Evolutionary conservation across 768 basidiomycete genomes (phyloP), one percentile per base, ranked within the genome.

Genomic region (Lentinula sp.): DNA sequence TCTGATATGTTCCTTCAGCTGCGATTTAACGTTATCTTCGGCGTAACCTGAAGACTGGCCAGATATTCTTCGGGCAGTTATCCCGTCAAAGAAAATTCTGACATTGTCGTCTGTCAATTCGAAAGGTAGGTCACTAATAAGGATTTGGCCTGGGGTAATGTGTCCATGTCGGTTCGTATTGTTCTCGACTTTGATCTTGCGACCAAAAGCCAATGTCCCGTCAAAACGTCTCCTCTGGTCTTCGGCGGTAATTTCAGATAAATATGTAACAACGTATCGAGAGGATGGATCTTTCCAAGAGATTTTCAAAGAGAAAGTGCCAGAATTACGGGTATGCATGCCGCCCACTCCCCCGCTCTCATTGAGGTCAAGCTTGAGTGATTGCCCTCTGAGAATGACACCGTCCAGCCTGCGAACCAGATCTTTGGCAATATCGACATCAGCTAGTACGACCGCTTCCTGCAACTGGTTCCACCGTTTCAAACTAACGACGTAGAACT

Each of bases 201-300:
- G 79, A 12, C 80, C 81, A 23, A 65, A 65, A 54, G 75, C 70
- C 5, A 71, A 48, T 20, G 52, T 62, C 16, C 74, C 70, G 50
- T 85, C 64, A 41, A 86, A 68, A 33, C 68, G 64, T 20, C 59
- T 64, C 4, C 73, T 75, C 64, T 77, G 79, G 28, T 61, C 64
- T 28, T 66, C 57, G 0, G 81, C 78, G 33, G 69, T 65, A 0
- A 65, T 66, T 57, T 72, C 64, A 5, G 70, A 69, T 4, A 54
- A 5, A 62, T 81, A 87, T 3, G 72, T 75, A 0, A 74, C 84
- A n/a, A 81, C 63, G 61, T 80, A 77, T 1, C 76, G 69, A 4
- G 66, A 66, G n/a, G 79, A 81, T 1, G 85, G 84, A 0, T 71
- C 69, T 6, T 69, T 74, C 83, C 85, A 88, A 10, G 76, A 78